A percentile compares a stretch with the other conserved stretches of the same genome.
Evolutionary conservation across 2,329 filamentous ascomycete species (phyloP).

Genomic region (Verticillium longisporum): DNA sequence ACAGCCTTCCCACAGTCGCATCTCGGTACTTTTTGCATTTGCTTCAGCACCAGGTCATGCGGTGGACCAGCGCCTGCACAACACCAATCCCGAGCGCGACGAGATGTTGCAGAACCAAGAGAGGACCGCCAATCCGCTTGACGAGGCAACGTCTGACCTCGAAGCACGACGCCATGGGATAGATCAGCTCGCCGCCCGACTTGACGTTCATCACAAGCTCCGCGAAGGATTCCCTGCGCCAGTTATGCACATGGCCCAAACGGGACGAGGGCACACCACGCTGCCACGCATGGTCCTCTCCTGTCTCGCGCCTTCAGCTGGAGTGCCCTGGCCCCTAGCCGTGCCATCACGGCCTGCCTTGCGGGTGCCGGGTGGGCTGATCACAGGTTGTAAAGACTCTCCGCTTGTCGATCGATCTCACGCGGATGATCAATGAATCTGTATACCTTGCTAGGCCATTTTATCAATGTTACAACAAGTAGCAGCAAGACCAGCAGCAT

Average conservation of each 20-base stretch:
- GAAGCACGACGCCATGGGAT: background rate
- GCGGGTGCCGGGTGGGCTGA: constrained; percentile 2
- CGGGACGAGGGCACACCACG: constrained; percentile 6
- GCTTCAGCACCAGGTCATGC: background rate
- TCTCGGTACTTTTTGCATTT: background rate
- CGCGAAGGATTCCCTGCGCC: constrained; percentile 1
- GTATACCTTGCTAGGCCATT: background rate
- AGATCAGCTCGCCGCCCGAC: background rate
- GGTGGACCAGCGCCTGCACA: background rate
- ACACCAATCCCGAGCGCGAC: constrained; percentile 2
- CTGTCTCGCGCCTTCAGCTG: background rate
- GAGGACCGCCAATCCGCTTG: constrained; percentile 6
- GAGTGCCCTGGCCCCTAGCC: background rate
- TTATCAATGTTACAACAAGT: too few relatives aligned
- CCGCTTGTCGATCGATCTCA: too few relatives aligned
- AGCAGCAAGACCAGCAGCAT: background rate
- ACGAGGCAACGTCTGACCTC: background rate
- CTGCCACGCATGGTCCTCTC: background rate
- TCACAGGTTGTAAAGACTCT: background rate
- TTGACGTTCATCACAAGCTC: background rate
- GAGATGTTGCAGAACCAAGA: constrained; percentile 12
- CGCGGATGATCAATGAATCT: too few relatives aligned
- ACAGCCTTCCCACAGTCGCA: background rate
- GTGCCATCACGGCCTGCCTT: background rate
- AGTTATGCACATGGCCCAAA: constrained; percentile 9